A percentile compares a stretch with the other conserved stretches of the same genome.
phyloP scores from a whole-genome alignment of 164 flowering plant species.

The Annona squamosa region DNA sequence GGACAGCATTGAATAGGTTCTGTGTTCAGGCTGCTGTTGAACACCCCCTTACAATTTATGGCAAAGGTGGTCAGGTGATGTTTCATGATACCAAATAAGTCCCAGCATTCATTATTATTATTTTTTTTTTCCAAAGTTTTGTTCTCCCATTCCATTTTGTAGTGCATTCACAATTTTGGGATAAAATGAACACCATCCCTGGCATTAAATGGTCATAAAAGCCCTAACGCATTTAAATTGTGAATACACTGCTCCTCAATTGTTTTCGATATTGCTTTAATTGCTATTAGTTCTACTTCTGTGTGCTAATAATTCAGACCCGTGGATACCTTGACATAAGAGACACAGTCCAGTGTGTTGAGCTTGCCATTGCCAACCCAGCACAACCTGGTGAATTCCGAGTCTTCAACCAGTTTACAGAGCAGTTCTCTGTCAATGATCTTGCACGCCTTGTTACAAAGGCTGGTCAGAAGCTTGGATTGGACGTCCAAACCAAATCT shows the following conservation, averaged over 20 bases:
- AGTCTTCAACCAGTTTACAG: slow-evolving; percentile 95
- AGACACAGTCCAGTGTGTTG: slow-evolving; percentile 95
- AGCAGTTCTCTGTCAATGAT: slow-evolving; percentile 90
- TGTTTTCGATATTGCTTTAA: neutral
- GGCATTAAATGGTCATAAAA: no score
- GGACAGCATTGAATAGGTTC: slow-evolving; percentile 84
- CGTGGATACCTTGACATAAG: slow-evolving; percentile 94
- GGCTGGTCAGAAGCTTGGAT: slow-evolving; percentile 81
- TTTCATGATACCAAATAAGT: neutral
- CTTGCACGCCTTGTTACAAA: slow-evolving; percentile 82
- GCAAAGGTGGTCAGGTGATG: slow-evolving; percentile 94
- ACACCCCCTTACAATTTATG: slow-evolving; percentile 98
- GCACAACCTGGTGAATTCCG: slow-evolving; percentile 82
- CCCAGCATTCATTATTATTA: neutral
- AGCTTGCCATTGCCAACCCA: slow-evolving; percentile 88
- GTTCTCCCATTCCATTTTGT: no score
- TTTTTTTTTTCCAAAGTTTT: no score
- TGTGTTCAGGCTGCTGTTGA: slow-evolving; percentile 97
- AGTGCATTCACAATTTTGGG: no score
- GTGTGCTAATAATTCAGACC: slow-evolving; percentile 40
- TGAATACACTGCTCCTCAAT: no score
- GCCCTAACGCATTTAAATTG: no score
- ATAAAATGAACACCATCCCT: no score
- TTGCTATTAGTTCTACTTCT: neutral
- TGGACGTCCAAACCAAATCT: slow-evolving; percentile 59